Conservation (phyloP, 176 grass and related monocot genomes). For the Canna indica region DNA sequence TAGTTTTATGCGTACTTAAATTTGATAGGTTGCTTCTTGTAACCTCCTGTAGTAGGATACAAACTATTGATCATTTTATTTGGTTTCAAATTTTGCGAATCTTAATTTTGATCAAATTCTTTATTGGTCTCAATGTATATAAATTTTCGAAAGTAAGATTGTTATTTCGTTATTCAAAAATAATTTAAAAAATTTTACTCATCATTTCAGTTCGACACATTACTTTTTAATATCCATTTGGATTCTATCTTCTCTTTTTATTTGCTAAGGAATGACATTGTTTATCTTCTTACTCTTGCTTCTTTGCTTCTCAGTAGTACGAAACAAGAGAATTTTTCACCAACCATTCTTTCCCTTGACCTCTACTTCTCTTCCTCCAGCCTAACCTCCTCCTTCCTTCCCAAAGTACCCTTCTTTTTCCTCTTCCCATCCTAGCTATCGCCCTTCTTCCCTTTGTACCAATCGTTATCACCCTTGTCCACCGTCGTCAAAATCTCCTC, state of each 20-base stretch:
- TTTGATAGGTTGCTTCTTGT: no score
- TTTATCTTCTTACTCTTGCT: slow-evolving; percentile 7
- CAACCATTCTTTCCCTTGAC: slow-evolving; percentile 11
- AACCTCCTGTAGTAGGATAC: no score
- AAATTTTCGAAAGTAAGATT: no score
- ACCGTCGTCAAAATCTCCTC: not conserved
- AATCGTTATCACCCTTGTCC: slow-evolving; percentile 22
- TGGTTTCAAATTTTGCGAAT: no score
- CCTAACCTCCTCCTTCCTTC: slow-evolving; percentile 1
- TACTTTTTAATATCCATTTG: no score
- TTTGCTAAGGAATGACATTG: not conserved
- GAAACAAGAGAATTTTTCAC: slow-evolving; percentile 27
- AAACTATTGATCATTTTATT: no score
- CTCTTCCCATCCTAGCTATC: not conserved
- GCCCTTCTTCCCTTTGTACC: slow-evolving; percentile 32
- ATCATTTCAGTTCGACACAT: no score
- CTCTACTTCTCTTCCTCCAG: not conserved
- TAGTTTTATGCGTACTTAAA: no score
- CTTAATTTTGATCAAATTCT: no score
- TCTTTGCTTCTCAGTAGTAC: not conserved
- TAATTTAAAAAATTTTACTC: no score
- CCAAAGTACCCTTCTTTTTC: slow-evolving; percentile 34
- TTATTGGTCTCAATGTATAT: no score
- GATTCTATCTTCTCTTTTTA: not conserved
- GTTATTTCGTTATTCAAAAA: no score